Conservation (phyloP, 2,329 filamentous ascomycete genomes). For the Colletotrichum orchidophilum region DNA sequence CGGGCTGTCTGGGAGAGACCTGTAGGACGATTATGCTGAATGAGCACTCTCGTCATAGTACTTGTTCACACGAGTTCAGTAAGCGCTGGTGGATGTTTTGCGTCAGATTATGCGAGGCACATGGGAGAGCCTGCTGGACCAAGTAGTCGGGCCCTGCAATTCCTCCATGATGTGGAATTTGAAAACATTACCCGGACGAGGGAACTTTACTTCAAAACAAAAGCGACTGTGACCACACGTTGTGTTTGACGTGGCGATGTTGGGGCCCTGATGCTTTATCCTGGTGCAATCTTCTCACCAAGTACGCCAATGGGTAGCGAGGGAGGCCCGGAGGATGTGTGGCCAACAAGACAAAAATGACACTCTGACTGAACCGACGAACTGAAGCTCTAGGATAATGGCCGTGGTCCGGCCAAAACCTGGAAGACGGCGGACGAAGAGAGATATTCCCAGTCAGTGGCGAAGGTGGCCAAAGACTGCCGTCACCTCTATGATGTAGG, state of each 20-base stretch:
- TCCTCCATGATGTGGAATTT: background rate
- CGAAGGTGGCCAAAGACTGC: background rate
- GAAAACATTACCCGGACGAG: background rate
- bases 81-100: background rate
- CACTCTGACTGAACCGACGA: background rate
- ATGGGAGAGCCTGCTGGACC: constrained; percentile 1
- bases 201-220: background rate
- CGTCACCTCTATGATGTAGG: background rate
- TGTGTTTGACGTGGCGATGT: background rate
- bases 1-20: background rate
- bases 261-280: background rate
- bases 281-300: background rate
- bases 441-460: background rate
- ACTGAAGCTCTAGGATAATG: background rate
- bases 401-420: background rate
- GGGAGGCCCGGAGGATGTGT: background rate
- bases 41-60: background rate
- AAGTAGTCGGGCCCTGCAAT: background rate
- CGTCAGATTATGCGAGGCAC: background rate
- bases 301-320: constrained; percentile 5
- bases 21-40: background rate
- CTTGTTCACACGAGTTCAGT: background rate
- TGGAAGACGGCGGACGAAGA: background rate
- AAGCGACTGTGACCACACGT: background rate
- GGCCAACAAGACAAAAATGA: constrained; percentile 4